These are phyloP conservation scores for Climacium dendroides DNA, from an alignment of 225 moss, liverwort and hornwort genomes.

Conservation along the genomic window DNA sequence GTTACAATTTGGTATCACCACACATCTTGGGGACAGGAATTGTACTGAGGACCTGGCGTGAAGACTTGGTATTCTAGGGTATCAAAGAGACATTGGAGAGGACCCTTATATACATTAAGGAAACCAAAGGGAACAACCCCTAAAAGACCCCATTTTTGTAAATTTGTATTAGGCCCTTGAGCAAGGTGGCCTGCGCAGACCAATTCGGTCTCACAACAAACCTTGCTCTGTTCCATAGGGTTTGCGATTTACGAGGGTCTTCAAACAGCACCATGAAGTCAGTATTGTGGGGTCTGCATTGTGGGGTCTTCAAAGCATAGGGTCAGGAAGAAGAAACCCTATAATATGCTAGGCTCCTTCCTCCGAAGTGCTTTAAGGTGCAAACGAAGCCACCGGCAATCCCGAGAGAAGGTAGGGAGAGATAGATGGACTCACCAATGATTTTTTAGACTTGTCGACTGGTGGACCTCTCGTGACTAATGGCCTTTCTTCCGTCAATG, in stretches of 20 bases:
- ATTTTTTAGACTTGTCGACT: conserved; percentile 1
- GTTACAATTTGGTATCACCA: not conserved
- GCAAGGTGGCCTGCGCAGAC: not conserved
- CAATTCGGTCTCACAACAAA: not conserved
- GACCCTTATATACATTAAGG: not conserved
- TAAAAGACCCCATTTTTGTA: not conserved
- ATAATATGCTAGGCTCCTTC: not conserved
- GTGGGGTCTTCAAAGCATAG: not conserved
- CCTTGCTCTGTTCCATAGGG: not conserved
- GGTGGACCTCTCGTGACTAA: conserved; percentile 8
- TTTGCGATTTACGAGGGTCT: not conserved
- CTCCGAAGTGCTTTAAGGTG: not conserved
- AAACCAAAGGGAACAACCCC: not conserved
- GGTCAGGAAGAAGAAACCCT: not conserved
- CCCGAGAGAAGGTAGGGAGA: not conserved
- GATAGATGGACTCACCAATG: conserved; percentile 13
- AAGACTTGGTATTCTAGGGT: not conserved
- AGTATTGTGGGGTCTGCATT: not conserved
- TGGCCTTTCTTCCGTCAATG: conserved; percentile 36
- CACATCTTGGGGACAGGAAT: not conserved
- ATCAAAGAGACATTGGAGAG: not conserved
- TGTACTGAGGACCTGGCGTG: not conserved
- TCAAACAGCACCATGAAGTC: not conserved
- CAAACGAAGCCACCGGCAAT: not conserved
- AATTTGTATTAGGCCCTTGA: no score